A percentile compares a stretch with the other conserved stretches of the same genome.
phyloP scores from a whole-genome alignment of 805 yeast genomes.

The Lachancea mirantina region DNA sequence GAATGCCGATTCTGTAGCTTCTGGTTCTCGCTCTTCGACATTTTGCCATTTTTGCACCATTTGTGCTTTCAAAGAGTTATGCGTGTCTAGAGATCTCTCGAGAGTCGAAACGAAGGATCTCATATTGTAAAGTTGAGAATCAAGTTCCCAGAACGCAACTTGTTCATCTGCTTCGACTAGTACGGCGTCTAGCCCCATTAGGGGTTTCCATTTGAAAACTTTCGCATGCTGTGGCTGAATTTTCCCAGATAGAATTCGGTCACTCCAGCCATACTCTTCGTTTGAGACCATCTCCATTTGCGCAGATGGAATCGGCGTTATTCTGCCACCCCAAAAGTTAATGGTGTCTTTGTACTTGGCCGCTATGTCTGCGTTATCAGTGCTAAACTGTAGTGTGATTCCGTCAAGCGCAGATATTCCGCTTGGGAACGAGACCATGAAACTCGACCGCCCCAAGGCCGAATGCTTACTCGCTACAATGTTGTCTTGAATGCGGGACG shows the following conservation, averaged over 20 bases:
- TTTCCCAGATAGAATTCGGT: constrained; percentile 8
- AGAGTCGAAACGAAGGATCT: constrained; percentile 35
- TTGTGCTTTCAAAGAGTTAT: constrained; percentile 34
- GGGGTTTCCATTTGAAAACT: constrained; percentile 18
- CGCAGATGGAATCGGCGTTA: constrained; percentile 66
- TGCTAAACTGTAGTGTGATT: constrained; percentile 47
- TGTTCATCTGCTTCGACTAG: constrained; percentile 8
- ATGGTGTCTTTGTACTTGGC: constrained; percentile 65
- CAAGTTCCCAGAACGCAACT: constrained; percentile 15
- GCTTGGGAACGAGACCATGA: constrained; percentile 20
- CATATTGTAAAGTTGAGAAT: constrained; percentile 37
- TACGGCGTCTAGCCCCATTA: constrained; percentile 23
- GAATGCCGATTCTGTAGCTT: constrained; percentile 8
- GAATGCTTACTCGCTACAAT: constrained; percentile 15
- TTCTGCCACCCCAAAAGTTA: constrained; percentile 86
- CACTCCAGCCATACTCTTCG: constrained; percentile 76
- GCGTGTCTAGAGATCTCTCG: constrained; percentile 36
- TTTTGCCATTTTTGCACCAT: constrained; percentile 34
- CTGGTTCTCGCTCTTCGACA: constrained; percentile 3
- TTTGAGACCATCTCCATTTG: constrained; percentile 64
- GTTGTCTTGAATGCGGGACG: constrained; percentile 25
- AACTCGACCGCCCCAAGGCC: constrained; percentile 13
- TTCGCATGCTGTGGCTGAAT: background rate
- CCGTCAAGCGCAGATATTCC: constrained; percentile 24
- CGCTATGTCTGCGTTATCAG: constrained; percentile 62